Evolutionary conservation across 192 early-diverging fungal genomes (phyloP), one percentile per base, ranked within the genome.

Genomic region (Entomortierella beljakovae): DNA sequence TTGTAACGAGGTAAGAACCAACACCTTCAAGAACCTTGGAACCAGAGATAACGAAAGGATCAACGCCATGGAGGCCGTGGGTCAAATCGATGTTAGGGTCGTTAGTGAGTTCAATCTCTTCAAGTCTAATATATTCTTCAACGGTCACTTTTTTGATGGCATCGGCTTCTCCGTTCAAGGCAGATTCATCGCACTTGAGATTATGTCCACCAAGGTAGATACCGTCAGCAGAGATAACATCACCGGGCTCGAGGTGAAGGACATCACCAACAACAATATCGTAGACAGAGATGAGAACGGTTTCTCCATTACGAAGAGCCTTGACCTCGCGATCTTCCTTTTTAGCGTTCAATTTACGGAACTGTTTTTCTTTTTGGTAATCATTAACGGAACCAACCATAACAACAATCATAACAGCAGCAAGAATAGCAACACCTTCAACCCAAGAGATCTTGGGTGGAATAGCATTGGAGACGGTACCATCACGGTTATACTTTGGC

Each of bases 211-310:
- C 84, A 37, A 99, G 71, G 40, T 94, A 89, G 40, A 98, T 83
- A 64, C 92, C 97, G 63, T 99, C 97, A 18, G 93, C 96, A 29
- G 96, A 89, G 60, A 97, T 82, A 23, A 99, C 91, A 81, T 97
- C 97, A 42, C 97, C 97, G 7, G 94, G 93, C 76, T 95, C 92
- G 22, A 99, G 70, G 49, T 88, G 79, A 59, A 92, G 75, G 29
- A 99, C 84, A 70, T 99, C 97, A 33, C 97, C 97, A 31, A 96
- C 95, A 52, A 94, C 83, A 1, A 99, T 79, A 68, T 93, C 91
- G 73, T 86, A 86, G 31, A 91, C 88, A 3, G 92, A 93, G 16
- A 99, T 83, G 32, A 93, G 66, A 23, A 81, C 69, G 35, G 83
- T 89, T 42, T 84, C 80, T 13, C 91, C 93, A 51, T 89, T 88